Evolutionary conservation across 2,329 filamentous ascomycete genomes (phyloP).

Genomic region (Colletotrichum acutatum): DNA sequence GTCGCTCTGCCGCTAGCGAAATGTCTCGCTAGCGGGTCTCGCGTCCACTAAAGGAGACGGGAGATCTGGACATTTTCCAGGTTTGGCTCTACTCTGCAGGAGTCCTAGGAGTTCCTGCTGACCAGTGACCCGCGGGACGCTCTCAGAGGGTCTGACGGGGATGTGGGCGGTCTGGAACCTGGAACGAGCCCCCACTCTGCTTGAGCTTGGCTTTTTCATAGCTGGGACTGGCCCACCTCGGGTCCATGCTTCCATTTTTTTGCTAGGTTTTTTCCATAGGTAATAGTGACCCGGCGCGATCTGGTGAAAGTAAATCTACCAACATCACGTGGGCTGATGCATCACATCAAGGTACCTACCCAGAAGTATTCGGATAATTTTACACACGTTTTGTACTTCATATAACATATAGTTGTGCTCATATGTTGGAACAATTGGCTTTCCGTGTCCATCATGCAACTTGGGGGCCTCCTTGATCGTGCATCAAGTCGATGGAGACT

Average conservation of each 20-base stretch:
- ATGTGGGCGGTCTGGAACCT: conserved; percentile 32
- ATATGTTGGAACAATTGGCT: too few relatives aligned
- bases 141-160: conserved; percentile 12
- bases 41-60: conserved; percentile 7
- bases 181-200: conserved; percentile 6
- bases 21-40: conserved; percentile 23
- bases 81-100: neutral
- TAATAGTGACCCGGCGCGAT: conserved; percentile 1
- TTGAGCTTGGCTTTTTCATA: neutral
- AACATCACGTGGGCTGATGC: neutral
- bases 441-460: too few relatives aligned
- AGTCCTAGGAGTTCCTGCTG: neutral
- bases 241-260: conserved; percentile 11
- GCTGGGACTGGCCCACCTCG: neutral
- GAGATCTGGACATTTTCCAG: neutral
- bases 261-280: too few relatives aligned
- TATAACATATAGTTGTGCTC: too few relatives aligned
- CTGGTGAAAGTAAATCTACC: neutral
- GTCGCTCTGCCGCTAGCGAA: conserved; percentile 9
- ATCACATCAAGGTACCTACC: neutral
- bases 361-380: neutral
- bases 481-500: conserved; percentile 18
- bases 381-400: neutral
- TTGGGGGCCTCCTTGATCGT: neutral
- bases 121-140: neutral